A percentile compares a stretch with the other conserved stretches of the same genome.
Evolutionary conservation across 2,329 filamentous ascomycete genomes (phyloP).

Genomic region (Colletotrichum trifolii): DNA sequence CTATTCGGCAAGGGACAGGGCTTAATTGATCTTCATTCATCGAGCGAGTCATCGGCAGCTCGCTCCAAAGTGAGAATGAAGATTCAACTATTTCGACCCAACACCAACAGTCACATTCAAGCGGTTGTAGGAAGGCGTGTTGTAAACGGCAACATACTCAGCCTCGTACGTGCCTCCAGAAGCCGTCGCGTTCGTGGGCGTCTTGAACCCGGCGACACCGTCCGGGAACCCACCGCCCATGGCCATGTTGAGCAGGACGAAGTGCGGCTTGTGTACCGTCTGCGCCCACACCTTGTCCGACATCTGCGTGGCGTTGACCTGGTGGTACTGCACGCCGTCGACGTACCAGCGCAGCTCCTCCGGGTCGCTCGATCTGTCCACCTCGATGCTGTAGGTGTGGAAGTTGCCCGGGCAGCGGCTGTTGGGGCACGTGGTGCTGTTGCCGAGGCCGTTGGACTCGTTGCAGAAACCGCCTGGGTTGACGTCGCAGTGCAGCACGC

Average conservation of each 20-base stretch:
- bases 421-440: constrained; percentile 34
- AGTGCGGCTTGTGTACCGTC: not conserved
- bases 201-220: not conserved
- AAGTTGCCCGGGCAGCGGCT: constrained; percentile 41
- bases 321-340: constrained; percentile 40
- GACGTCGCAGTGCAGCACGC: constrained; percentile 54
- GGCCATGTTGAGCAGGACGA: not conserved
- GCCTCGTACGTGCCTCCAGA: constrained; percentile 1
- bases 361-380: constrained; percentile 43
- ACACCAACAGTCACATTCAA: not conserved
- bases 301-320: not conserved
- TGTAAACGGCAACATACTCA: not conserved
- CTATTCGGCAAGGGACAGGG: no score
- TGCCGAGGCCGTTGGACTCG: constrained; percentile 49
- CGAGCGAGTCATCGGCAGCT: no score
- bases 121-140: not conserved
- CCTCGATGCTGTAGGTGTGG: constrained; percentile 45
- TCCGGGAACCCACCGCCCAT: not conserved
- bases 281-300: not conserved
- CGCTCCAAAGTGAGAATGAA: no score
- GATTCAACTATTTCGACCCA: no score
- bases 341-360: constrained; percentile 50
- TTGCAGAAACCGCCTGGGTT: constrained; percentile 52
- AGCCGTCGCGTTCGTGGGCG: not conserved
- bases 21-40: no score